Conservation (phyloP, 1,284 basidiomycete species). For the Mycena citricolor region DNA sequence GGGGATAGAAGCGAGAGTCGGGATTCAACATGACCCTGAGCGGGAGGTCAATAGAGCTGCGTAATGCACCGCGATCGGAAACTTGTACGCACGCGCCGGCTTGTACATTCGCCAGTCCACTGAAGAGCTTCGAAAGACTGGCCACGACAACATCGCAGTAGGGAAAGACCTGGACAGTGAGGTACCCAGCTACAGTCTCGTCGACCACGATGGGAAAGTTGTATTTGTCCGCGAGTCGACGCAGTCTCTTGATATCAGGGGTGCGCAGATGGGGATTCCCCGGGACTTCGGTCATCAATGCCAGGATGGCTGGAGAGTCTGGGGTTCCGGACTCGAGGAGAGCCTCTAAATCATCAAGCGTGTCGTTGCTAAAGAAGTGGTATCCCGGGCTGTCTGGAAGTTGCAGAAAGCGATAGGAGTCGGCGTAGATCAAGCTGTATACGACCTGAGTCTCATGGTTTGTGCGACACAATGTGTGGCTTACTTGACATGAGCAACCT, state of each 20-base stretch:
- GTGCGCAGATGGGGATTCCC: conserved; percentile 86
- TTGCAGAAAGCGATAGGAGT: conserved; percentile 91
- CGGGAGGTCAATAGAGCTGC: too few species aligned
- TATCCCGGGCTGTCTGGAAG: conserved; percentile 89
- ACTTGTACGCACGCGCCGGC: conserved; percentile 87
- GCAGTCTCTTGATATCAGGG: conserved; percentile 74
- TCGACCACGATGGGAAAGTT: conserved; percentile 90
- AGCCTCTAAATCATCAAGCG: conserved; percentile 15
- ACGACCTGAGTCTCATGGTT: conserved; percentile 1
- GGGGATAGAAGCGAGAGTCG: conserved; percentile 60
- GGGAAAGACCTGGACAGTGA: conserved; percentile 90
- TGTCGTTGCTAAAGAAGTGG: conserved; percentile 63
- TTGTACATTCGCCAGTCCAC: conserved; percentile 95
- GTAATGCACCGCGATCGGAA: too few species aligned
- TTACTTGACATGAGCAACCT: conserved; percentile 23
- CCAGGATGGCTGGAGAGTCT: conserved; percentile 13
- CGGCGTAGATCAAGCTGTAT: conserved; percentile 93
- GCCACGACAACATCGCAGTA: conserved; percentile 93
- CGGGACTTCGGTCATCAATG: conserved; percentile 19
- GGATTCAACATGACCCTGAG: conserved; percentile 86
- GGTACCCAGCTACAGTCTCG: conserved; percentile 94
- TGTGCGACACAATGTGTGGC: neutral
- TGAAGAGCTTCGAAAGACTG: conserved; percentile 94
- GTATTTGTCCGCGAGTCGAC: conserved; percentile 45
- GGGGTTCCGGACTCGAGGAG: conserved; percentile 17